Base-by-base conservation (phyloP, 2,329 filamentous ascomycete genomes). In the Diaporthe sp. region DNA sequence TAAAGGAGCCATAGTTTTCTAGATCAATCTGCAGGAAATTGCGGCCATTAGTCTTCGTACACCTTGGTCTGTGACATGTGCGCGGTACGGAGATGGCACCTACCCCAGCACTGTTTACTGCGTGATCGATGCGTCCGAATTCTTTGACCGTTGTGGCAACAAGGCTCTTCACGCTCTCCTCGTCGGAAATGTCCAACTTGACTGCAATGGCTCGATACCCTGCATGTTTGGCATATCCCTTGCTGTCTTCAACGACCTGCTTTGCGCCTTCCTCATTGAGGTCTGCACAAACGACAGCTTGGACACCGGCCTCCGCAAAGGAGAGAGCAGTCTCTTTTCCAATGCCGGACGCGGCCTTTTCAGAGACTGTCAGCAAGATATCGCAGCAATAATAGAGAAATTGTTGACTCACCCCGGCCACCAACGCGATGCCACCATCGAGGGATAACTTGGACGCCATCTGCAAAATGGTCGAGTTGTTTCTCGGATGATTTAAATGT, bases 101-200 rank as follows among this genome's bases (percentile, higher is more conserved):
- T 17, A 72, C 70, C 19, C 73, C 73, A 13, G 73, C 73, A 31
- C 73, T 74, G 65, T 70, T 74, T n/a, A 74, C 65, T 34, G 73
- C 62, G 22, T 62, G 71, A 19, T 71, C 65, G n/a, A 74, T 70
- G 8, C 73, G 65, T 2, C 73, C 73, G 12, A 69, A 55, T 12
- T 70, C 62, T 10, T 42, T 53, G 13, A 74, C 17, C 1, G 62
- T n/a, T 3, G 22, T 31, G 10, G 13, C 8, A 25, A 70, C n/a
- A 6, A 74, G 53, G 22, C 8, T 13, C 19, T 74, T 46, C 3
- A 74, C 72, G 22, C 65, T 62, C 17, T 17, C 7, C 25, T 59
- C 53, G 7, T 74, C 53, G 3, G 19, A 12, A 4, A 74, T 74
- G 5, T 74, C 72, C 12, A 70, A 1, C 25, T 55, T 59, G 53